A percentile compares a stretch with the other conserved stretches of the same genome.
These are phyloP conservation scores for Amanita pseudoporphyria DNA, from an alignment of 768 basidiomycete species.

Conservation along the genomic window DNA sequence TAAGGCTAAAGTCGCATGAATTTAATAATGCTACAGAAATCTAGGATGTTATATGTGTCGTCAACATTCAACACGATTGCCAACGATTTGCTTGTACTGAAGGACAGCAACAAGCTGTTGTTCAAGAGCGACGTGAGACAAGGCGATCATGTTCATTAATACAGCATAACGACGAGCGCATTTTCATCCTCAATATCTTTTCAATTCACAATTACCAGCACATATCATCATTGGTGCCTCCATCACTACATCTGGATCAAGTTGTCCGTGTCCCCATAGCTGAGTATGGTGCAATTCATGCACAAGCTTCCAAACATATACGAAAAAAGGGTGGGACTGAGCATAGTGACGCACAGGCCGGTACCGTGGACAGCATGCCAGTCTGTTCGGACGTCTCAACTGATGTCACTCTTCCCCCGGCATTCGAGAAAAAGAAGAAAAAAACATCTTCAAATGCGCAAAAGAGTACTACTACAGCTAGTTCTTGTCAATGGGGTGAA, in stretches of 20 bases:
- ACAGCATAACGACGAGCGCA: not conserved
- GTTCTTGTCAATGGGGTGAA: not conserved
- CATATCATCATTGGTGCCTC: not conserved
- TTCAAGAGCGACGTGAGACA: not conserved
- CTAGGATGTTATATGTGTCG: not conserved
- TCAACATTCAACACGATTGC: slow-evolving; percentile 1
- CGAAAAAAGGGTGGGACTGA: not conserved
- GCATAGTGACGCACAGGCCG: not conserved
- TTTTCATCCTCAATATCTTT: no score
- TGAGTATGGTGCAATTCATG: not conserved
- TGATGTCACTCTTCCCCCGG: not conserved
- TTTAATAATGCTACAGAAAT: not conserved
- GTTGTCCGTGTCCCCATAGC: not conserved
- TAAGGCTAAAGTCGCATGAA: not conserved
- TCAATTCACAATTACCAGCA: not conserved
- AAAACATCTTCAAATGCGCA: no score
- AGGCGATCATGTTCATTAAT: not conserved
- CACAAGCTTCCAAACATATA: not conserved
- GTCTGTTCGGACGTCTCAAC: not conserved
- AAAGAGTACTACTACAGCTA: not conserved
- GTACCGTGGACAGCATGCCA: not conserved
- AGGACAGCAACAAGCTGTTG: not conserved
- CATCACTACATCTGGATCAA: not conserved
- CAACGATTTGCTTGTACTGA: not conserved
- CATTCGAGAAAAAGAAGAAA: not conserved